phyloP scores from a whole-genome alignment of 768 basidiomycete species.

The Boletus reticulatus region DNA sequence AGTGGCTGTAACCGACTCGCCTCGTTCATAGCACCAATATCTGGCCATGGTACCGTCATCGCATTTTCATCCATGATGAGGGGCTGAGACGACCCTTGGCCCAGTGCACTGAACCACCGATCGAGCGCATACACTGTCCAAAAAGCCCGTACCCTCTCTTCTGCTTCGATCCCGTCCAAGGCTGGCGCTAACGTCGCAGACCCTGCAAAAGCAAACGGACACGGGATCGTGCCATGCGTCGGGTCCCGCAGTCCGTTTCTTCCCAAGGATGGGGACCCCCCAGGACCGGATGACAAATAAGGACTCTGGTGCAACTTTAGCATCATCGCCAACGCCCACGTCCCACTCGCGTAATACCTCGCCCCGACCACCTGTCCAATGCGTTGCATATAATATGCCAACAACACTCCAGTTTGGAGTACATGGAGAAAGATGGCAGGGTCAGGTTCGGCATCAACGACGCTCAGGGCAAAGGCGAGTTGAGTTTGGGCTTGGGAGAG shows the following conservation, averaged over 20 bases:
- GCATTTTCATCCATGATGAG: constrained; percentile 24
- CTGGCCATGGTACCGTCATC: constrained; percentile 45
- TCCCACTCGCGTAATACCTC: constrained; percentile 50
- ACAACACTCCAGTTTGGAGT: constrained; percentile 61
- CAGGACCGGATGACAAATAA: neutral
- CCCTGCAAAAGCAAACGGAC: constrained; percentile 9
- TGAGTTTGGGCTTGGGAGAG: constrained; percentile 49
- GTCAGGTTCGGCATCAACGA: constrained; percentile 29
- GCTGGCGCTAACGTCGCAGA: constrained; percentile 29
- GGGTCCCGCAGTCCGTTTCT: neutral
- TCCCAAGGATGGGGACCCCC: neutral
- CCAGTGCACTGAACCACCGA: constrained; percentile 30
- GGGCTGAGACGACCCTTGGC: constrained; percentile 19
- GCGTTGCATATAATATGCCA: constrained; percentile 64
- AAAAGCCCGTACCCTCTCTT: constrained; percentile 39
- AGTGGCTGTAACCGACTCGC: constrained; percentile 2
- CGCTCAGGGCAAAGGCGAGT: constrained; percentile 42
- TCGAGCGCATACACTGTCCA: constrained; percentile 38
- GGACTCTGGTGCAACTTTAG: constrained; percentile 43
- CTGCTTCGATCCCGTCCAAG: constrained; percentile 32
- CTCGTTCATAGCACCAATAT: constrained; percentile 8
- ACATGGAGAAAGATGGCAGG: constrained; percentile 47
- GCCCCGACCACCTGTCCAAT: constrained; percentile 60
- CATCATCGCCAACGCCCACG: constrained; percentile 45
- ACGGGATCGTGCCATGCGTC: neutral